phyloP scores from a whole-genome alignment of 805 yeast species.

The Yamadazyma kitorensis region DNA sequence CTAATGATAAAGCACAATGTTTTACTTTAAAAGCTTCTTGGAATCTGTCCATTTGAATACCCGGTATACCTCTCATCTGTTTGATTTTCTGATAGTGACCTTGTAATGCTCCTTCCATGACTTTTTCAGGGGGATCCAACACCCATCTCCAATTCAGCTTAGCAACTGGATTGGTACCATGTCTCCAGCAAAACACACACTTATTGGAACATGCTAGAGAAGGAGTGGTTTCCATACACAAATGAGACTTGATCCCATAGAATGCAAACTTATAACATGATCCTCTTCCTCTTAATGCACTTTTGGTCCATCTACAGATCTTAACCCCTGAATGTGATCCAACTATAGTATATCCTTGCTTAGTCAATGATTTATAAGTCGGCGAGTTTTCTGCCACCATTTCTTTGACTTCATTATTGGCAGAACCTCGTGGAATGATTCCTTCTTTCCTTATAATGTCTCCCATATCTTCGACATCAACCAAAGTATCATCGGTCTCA shows the following conservation, averaged over 20 bases:
- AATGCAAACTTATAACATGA: conserved; percentile 92
- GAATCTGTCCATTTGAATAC: conserved; percentile 84
- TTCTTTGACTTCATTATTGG: conserved; percentile 45
- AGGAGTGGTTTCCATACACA: conserved; percentile 96
- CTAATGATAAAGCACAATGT: conserved; percentile 90
- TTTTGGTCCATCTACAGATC: conserved; percentile 94
- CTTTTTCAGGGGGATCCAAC: conserved; percentile 82
- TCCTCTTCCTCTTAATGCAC: conserved; percentile 91
- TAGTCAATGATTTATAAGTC: conserved; percentile 81
- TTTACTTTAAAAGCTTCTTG: conserved; percentile 85
- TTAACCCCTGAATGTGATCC: conserved; percentile 96
- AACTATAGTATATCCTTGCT: conserved; percentile 90
- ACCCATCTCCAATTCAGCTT: conserved; percentile 94
- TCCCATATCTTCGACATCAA: conserved; percentile 91
- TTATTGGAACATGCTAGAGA: conserved; percentile 90
- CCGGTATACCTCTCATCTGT: conserved; percentile 95
- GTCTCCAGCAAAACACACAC: conserved; percentile 97
- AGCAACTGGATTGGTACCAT: conserved; percentile 95
- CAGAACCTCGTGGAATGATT: conserved; percentile 12
- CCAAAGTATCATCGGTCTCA: conserved; percentile 43
- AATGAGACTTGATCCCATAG: conserved; percentile 84
- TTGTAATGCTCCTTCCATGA: conserved; percentile 77
- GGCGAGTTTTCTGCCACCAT: conserved; percentile 92
- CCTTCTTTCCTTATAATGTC: conserved; percentile 44
- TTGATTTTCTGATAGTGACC: conserved; percentile 92